Evolutionary conservation across 192 early-diverging fungal genomes (phyloP).

Genomic region (Chytriomyces sp.): DNA sequence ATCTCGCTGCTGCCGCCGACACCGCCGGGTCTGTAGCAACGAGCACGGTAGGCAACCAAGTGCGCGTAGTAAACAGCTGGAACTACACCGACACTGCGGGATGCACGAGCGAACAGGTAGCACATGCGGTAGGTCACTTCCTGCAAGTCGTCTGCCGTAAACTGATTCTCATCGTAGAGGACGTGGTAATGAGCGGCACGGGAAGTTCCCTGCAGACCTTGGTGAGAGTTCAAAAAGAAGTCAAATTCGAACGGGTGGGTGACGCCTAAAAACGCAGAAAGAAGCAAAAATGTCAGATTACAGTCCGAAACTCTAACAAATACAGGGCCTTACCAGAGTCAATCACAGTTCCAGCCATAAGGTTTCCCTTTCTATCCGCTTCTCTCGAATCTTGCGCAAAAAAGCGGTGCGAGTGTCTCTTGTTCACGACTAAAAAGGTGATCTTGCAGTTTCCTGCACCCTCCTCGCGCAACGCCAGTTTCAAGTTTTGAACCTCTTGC

Average conservation of each 20-base stretch:
- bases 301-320: constrained; percentile 5
- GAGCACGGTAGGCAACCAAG: constrained; percentile 72
- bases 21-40: constrained; percentile 33
- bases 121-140: constrained; percentile 85
- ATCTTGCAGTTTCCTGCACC: constrained; percentile 41
- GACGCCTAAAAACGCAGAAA: constrained; percentile 41
- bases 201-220: constrained; percentile 88
- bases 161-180: constrained; percentile 82
- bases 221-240: constrained; percentile 86
- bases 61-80: constrained; percentile 92
- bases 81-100: constrained; percentile 82
- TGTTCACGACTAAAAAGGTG: constrained; percentile 62
- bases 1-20: constrained; percentile 24
- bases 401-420: constrained; percentile 67
- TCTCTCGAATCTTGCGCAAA: constrained; percentile 68
- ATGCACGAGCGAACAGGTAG: constrained; percentile 77
- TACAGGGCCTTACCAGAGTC: constrained; percentile 44
- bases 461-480: constrained; percentile 41
- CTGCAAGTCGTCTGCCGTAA: constrained; percentile 78
- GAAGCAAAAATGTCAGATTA: constrained; percentile 1
- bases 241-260: constrained; percentile 84
- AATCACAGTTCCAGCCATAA: constrained; percentile 77
- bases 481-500: constrained; percentile 56
- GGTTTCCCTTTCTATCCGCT: constrained; percentile 79
- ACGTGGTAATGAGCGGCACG: constrained; percentile 89